Evolutionary conservation across 2,329 filamentous ascomycete genomes (phyloP).

Genomic region (Claviceps quebecensis): DNA sequence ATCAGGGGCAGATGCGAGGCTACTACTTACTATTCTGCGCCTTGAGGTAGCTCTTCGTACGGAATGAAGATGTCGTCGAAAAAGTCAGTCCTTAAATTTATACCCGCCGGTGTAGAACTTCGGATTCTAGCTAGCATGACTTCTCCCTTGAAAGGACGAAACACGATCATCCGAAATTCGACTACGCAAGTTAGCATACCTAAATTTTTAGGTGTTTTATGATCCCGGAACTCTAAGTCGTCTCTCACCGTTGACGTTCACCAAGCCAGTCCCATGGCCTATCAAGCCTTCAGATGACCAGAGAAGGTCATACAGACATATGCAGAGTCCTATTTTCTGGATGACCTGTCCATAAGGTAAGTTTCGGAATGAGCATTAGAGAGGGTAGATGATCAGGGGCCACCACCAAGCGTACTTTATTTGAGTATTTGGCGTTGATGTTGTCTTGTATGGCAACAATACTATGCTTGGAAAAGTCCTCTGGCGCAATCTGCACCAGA

Average conservation of each 20-base stretch:
- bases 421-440: conserved; percentile 92
- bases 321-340: conserved; percentile 84
- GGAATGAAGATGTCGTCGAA: conserved; percentile 86
- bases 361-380: neutral
- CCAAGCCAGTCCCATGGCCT: conserved; percentile 78
- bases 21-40: conserved; percentile 56
- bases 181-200: conserved; percentile 35
- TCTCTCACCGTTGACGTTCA: conserved; percentile 74
- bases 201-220: neutral
- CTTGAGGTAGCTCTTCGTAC: conserved; percentile 57
- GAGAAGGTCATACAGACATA: conserved; percentile 83
- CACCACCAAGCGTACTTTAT: conserved; percentile 45
- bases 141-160: conserved; percentile 90
- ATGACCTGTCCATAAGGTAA: conserved; percentile 44
- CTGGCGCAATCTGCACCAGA: conserved; percentile 80
- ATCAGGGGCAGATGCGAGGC: neutral
- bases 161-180: conserved; percentile 85
- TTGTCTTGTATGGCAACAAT: conserved; percentile 84
- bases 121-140: conserved; percentile 77
- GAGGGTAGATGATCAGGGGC: neutral
- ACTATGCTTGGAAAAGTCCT: conserved; percentile 75
- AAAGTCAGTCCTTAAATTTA: conserved; percentile 74
- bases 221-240: neutral
- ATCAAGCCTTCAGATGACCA: conserved; percentile 87
- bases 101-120: conserved; percentile 55